Evolutionary conservation across 441 rosid species (phyloP).

Genomic region (Gossypium schwendimanii): DNA sequence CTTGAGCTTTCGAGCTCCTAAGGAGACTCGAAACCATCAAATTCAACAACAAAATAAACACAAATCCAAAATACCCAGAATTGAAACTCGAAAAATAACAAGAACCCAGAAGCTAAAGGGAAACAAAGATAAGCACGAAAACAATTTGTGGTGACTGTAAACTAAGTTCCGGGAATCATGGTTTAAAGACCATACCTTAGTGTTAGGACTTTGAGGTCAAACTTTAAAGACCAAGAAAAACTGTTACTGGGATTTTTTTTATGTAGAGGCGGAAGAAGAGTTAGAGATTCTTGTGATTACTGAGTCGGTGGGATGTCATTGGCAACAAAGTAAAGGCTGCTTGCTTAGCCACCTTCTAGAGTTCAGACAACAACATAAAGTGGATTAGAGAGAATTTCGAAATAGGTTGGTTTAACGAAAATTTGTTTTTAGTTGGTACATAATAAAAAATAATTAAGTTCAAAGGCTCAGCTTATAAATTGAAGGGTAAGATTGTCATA

Average conservation of each 20-base stretch:
- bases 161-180: neutral
- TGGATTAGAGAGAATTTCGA: neutral
- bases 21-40: neutral
- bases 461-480: neutral
- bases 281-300: neutral
- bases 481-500: no score
- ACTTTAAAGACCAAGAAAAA: neutral
- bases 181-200: neutral
- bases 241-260: neutral
- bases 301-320: conserved; percentile 1
- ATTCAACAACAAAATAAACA: neutral
- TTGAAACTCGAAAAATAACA: neutral
- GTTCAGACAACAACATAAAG: neutral
- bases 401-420: neutral
- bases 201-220: neutral
- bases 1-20: neutral
- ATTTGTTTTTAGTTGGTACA: neutral
- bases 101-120: neutral
- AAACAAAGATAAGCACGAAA: neutral
- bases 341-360: neutral
- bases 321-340: neutral
- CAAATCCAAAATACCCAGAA: conserved; percentile 3
- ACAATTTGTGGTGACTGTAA: neutral
- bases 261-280: neutral
- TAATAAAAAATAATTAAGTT: neutral